A percentile compares a stretch with the other conserved stretches of the same genome.
phyloP scores from a whole-genome alignment of 176 grass and related monocot genomes.

The Zizania latifolia region DNA sequence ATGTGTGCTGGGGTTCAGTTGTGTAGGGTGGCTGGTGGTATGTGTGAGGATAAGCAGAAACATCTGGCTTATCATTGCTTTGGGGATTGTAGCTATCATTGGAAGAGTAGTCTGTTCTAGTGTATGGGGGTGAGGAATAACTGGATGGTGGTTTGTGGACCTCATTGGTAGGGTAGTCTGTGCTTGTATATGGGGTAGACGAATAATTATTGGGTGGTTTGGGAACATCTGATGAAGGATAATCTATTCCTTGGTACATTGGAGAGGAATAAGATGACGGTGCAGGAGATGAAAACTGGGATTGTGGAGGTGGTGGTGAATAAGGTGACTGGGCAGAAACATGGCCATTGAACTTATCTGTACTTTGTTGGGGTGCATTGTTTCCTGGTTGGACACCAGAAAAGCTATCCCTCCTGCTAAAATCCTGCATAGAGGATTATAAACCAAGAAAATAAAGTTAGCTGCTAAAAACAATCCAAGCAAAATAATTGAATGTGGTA shows the following conservation, averaged over 20 bases:
- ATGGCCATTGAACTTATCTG: slow-evolving; percentile 41
- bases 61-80: slow-evolving; percentile 38
- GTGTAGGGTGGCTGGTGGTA: slow-evolving; percentile 62
- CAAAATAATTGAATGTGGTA: background rate
- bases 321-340: slow-evolving; percentile 35
- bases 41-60: slow-evolving; percentile 48
- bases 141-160: slow-evolving; percentile 50
- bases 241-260: slow-evolving; percentile 43
- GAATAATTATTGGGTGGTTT: slow-evolving; percentile 34
- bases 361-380: background rate
- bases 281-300: slow-evolving; percentile 27
- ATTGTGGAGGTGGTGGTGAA: slow-evolving; percentile 23
- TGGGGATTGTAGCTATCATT: slow-evolving; percentile 44
- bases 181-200: slow-evolving; percentile 32
- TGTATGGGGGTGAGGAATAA: slow-evolving; percentile 56
- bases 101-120: slow-evolving; percentile 38
- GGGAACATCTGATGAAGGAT: slow-evolving; percentile 42
- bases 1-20: slow-evolving; percentile 44
- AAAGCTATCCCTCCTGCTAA: slow-evolving; percentile 57
- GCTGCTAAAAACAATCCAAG: background rate
- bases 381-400: slow-evolving; percentile 43
- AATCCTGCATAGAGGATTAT: slow-evolving; percentile 38
- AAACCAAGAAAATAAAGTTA: slow-evolving; percentile 7
- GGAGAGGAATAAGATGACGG: slow-evolving; percentile 51
- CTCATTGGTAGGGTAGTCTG: slow-evolving; percentile 54